These are phyloP conservation scores for Schoenoplectus tabernaemontani DNA, from an alignment of 202 grass and related monocot genomes.

Conservation along the genomic window DNA sequence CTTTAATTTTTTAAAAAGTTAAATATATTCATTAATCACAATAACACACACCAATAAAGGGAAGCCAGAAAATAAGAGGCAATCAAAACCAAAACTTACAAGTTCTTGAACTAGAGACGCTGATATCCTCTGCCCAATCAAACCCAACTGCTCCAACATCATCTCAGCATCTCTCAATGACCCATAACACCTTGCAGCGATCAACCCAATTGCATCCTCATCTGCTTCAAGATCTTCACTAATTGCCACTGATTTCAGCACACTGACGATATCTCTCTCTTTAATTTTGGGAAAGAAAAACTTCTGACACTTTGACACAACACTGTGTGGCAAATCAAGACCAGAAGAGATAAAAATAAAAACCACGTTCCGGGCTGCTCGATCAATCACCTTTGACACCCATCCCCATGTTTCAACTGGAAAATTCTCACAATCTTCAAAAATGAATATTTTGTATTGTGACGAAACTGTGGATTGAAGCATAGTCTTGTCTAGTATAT, in stretches of 20 bases:
- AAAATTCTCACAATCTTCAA: slow-evolving; percentile 69
- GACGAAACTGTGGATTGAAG: slow-evolving; percentile 35
- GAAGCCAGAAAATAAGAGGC: not conserved
- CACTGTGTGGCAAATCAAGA: slow-evolving; percentile 75
- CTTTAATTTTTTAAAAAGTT: not conserved
- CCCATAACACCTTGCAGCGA: slow-evolving; percentile 64
- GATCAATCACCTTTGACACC: slow-evolving; percentile 67
- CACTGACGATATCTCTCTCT: slow-evolving; percentile 58
- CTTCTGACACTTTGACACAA: slow-evolving; percentile 78
- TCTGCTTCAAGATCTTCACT: slow-evolving; percentile 72
- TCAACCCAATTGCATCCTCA: slow-evolving; percentile 55
- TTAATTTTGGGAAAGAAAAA: slow-evolving; percentile 85
- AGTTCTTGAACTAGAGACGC: slow-evolving; percentile 81
- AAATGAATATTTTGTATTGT: slow-evolving; percentile 68
- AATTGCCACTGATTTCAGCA: slow-evolving; percentile 53
- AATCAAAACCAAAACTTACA: slow-evolving; percentile 44
- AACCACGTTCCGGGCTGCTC: slow-evolving; percentile 43
- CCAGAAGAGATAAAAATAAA: slow-evolving; percentile 60
- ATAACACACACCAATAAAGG: not conserved
- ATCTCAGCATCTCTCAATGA: slow-evolving; percentile 93
- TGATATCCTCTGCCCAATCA: slow-evolving; percentile 81
- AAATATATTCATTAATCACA: not conserved
- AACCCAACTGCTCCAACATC: slow-evolving; percentile 87
- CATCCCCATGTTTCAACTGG: slow-evolving; percentile 55
- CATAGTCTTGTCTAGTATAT: slow-evolving; percentile 47